Percentiles rank a stretch among this genome's conserved stretches.
Conservation (phyloP, 2,329 filamentous ascomycete genomes). For the Phyllosticta citrichinensis region DNA sequence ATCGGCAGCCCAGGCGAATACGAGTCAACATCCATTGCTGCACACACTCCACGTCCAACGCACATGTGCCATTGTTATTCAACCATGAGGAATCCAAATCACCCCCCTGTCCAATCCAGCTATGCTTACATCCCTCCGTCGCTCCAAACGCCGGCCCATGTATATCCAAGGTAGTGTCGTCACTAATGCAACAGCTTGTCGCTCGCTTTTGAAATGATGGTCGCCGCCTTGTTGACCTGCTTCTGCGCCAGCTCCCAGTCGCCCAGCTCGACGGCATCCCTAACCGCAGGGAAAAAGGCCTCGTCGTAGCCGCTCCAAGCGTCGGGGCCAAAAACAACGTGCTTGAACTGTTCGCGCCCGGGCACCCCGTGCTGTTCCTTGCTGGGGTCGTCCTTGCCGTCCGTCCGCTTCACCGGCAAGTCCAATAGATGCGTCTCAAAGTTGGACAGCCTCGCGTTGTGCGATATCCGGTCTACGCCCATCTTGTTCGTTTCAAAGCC, state of each 20-base stretch:
- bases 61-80: no score
- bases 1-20: no score
- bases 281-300: constrained; percentile 70
- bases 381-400: constrained; percentile 22
- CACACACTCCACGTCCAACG: no score
- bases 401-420: constrained; percentile 43
- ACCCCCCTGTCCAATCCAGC: not conserved
- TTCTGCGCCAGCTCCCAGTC: constrained; percentile 61
- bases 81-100: no score
- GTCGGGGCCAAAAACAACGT: constrained; percentile 79
- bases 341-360: constrained; percentile 86
- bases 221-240: constrained; percentile 62
- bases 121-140: not conserved
- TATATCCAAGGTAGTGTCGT: not conserved
- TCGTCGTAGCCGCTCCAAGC: constrained; percentile 61
- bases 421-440: constrained; percentile 84
- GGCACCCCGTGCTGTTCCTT: constrained; percentile 52
- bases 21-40: no score
- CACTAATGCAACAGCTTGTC: constrained; percentile 9
- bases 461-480: constrained; percentile 56
- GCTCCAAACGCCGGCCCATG: not conserved
- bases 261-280: constrained; percentile 63
- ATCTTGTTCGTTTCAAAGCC: constrained; percentile 67
- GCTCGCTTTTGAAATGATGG: constrained; percentile 51
- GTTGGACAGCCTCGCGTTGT: constrained; percentile 67